phyloP scores from a whole-genome alignment of 2,329 filamentous ascomycete species.

The Paraphaeosphaeria minitans region DNA sequence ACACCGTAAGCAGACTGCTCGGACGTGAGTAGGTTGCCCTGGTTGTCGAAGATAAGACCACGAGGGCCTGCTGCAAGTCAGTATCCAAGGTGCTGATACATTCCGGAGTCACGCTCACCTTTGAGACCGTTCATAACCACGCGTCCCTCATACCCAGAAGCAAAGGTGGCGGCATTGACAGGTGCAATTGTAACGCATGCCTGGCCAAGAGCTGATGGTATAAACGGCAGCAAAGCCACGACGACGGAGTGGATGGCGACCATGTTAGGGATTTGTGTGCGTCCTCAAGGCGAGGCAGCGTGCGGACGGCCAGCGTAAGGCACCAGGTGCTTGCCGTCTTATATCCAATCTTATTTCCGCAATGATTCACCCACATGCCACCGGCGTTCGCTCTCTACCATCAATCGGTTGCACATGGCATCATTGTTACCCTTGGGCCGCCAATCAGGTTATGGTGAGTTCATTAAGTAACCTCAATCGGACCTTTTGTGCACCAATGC shows the following conservation, averaged over 20 bases:
- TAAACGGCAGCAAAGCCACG: not conserved
- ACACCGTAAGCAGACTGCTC: slow-evolving; percentile 24
- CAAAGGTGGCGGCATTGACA: slow-evolving; percentile 22
- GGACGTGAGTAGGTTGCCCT: slow-evolving; percentile 25
- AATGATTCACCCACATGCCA: not conserved
- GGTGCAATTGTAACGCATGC: slow-evolving; percentile 27
- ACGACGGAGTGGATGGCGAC: not conserved
- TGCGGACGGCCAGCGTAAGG: not conserved
- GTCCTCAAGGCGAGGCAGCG: not conserved
- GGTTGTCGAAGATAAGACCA: slow-evolving; percentile 23
- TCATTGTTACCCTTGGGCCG: not conserved
- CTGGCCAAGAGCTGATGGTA: slow-evolving; percentile 11
- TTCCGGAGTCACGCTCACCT: not conserved
- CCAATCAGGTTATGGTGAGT: slow-evolving; percentile 1
- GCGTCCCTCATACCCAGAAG: slow-evolving; percentile 25
- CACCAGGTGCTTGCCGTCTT: not conserved
- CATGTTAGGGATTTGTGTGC: not conserved
- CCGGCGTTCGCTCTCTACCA: not conserved
- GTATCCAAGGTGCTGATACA: not conserved
- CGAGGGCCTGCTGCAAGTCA: slow-evolving; percentile 15
- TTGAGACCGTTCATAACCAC: slow-evolving; percentile 28
- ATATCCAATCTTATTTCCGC: not conserved
- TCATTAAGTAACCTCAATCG: not conserved
- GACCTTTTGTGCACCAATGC: slow-evolving; percentile 1
- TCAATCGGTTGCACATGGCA: slow-evolving; percentile 5